A percentile compares a stretch with the other conserved stretches of the same genome.
Conservation (phyloP, 1,284 basidiomycete genomes). For the Mycena citricolor region DNA sequence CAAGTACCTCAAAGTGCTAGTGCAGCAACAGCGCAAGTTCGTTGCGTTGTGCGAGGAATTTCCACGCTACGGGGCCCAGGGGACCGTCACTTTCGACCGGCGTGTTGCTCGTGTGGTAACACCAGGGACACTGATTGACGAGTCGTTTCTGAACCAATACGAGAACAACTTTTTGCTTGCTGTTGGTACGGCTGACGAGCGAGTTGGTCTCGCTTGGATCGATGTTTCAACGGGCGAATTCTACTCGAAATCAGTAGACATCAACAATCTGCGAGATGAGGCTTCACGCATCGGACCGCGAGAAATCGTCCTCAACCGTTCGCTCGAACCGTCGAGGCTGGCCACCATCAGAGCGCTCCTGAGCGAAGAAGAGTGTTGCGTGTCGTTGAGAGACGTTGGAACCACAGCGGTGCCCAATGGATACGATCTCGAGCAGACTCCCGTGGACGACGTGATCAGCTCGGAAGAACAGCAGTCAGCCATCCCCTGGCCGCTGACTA, state of each 20-base stretch:
- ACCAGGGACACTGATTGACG: constrained; percentile 90
- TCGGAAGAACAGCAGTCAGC: constrained; percentile 6
- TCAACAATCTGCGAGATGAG: constrained; percentile 73
- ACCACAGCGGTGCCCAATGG: constrained; percentile 15
- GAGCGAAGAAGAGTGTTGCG: constrained; percentile 18
- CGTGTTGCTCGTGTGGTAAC: constrained; percentile 85
- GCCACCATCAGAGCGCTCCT: constrained; percentile 24
- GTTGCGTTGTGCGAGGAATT: constrained; percentile 95
- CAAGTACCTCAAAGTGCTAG: constrained; percentile 83
- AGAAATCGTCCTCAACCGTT: constrained; percentile 73
- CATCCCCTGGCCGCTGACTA: constrained; percentile 18
- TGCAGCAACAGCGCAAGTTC: constrained; percentile 78
- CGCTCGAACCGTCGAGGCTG: constrained; percentile 52
- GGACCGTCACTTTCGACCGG: constrained; percentile 52
- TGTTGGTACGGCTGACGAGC: constrained; percentile 37
- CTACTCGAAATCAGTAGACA: constrained; percentile 65
- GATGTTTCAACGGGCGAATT: constrained; percentile 96
- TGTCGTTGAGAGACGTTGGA: constrained; percentile 18
- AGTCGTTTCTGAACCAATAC: constrained; percentile 79
- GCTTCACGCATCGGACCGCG: constrained; percentile 80
- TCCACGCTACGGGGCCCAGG: constrained; percentile 42
- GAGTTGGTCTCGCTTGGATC: constrained; percentile 81
- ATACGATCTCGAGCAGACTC: constrained; percentile 10
- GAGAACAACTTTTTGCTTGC: constrained; percentile 90
- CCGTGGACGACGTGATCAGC: constrained; percentile 24